Percentiles rank a stretch among this genome's conserved stretches.
Conservation (phyloP, 2,329 filamentous ascomycete genomes). For the Penicillium sp. region DNA sequence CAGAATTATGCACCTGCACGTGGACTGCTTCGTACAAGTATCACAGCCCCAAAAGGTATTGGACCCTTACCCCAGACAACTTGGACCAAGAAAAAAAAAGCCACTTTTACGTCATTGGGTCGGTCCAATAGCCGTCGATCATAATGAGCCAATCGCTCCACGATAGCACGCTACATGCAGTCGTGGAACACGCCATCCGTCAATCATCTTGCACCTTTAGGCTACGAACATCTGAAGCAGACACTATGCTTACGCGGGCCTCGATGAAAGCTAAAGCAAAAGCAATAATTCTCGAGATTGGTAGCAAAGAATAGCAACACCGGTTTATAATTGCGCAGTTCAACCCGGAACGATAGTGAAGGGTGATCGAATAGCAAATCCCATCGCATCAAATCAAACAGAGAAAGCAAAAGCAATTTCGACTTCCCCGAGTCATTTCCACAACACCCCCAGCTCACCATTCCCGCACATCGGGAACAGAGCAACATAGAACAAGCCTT, state of each 20-base stretch:
- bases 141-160: constrained; percentile 1
- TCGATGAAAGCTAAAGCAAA: too few species aligned
- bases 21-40: too few species aligned
- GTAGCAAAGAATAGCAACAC: background rate
- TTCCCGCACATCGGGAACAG: background rate
- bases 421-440: constrained; percentile 7
- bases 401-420: background rate
- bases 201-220: background rate
- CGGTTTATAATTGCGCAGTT: background rate
- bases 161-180: constrained; percentile 1
- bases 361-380: background rate
- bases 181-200: background rate
- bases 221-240: background rate
- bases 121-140: background rate
- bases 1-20: too few species aligned
- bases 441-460: constrained; percentile 8
- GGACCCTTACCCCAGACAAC: constrained; percentile 6
- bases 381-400: background rate
- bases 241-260: too few species aligned
- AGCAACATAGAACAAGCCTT: constrained; percentile 5
- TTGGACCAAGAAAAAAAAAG: background rate
- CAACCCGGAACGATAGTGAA: background rate
- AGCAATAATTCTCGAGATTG: background rate
- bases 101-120: background rate
- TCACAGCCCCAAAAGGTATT: too few species aligned